Base-by-base conservation (phyloP, 23 red algal genomes). In the Gracilaria domingensis region DNA sequence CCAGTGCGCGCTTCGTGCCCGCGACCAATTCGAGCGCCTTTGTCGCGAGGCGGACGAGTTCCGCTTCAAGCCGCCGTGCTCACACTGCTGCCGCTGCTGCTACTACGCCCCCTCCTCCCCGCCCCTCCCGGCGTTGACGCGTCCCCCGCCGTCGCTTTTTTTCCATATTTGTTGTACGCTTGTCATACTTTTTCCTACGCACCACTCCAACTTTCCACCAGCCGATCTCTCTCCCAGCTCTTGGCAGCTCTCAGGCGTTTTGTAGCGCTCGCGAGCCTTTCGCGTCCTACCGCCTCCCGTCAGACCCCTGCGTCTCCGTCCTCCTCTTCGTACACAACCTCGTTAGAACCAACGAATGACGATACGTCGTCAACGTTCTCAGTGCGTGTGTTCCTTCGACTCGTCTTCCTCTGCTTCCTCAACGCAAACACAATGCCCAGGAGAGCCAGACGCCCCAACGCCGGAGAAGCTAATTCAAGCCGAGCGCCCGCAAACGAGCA, bases 361-460 rank as follows among this genome's bases (percentile, higher is more conserved):
- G 67, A 40, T 42, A 73, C 38, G 35, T 73, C 38, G 33, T 42
- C 35, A 29, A 40, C 67, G 67, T 38, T 26, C 0, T 36, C 80
- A 39, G 53, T 33, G 18, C 37, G 24, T 14, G 33, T 40, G 36
- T 47, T 73, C 67, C 67, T 45, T 20, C 36, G 36, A 25, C 67
- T 55, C 26, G 25, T 55, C n/a, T 65, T 23, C 56, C 60, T 36
- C 7, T n/a, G 12, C 14, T 25, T n/a, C 32, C 80, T 11, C 80
- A 1, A 12, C 80, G 8, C 45, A 28, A 32, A 83, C 36, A 64
- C 80, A 59, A 83, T 83, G 80, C 80, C 80, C 32, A 59, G 80
- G 45, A 83, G 80, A 83, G 60, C 55, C 56, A 59, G 80, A 38
- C 80, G 80, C 29, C 55, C 55, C 80, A 83, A 59, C 56, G 80